Base-by-base conservation (phyloP, 176 grass and related monocot genomes). In the Echinochloa phyllopogon region DNA sequence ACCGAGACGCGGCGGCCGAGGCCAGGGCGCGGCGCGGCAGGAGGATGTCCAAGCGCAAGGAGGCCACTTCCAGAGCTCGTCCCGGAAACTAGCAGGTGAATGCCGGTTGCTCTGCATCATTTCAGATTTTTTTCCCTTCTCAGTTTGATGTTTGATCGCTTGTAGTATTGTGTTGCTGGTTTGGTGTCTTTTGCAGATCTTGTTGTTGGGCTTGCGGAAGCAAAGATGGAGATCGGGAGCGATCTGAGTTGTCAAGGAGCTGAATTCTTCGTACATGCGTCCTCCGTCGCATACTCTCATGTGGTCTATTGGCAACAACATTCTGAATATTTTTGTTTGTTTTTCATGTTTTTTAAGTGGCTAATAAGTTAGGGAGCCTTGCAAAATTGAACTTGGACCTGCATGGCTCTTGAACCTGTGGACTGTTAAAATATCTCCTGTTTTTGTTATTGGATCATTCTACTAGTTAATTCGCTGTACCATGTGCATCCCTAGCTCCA, bases 11-110 rank as follows among this genome's bases (percentile, higher is more conserved):
- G 39, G 74, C 73, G 10, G 49, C 10, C 6, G 62, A 44, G 83
- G 63, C 83, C 5, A 78, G 64, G 42, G 65, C 49, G 41, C 41
- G 29, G 13, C 42, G 65, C 21, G n/a, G 20, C 25, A 49, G 43
- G 50, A 78, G 65, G 83, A 69, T 49, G 64, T 64, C 27, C 18
- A 45, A 49, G 74, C 47, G 47, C 3, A 77, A 55, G 38, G 51
- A 38, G 24, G 24, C 50, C 17, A 25, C 39, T 2, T 50, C 50
- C 0, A 57, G 20, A 8, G 24, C 63, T 68, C 62, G 73, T 8
- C 49, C 49, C 10, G 16, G 49, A 57, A n/a, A 17, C 63, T 58
- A 56, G 50, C 51, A 49, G 74, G 74, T 77, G 21, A 1, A 70
- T 10, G 1, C 3, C 17, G 12, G n/a, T 10, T 40, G 37, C 67